Percentiles rank a stretch among this genome's conserved stretches.
These are phyloP conservation scores for Ophiocordyceps sinensis DNA, from an alignment of 2,329 filamentous ascomycete genomes.

Conservation along the genomic window DNA sequence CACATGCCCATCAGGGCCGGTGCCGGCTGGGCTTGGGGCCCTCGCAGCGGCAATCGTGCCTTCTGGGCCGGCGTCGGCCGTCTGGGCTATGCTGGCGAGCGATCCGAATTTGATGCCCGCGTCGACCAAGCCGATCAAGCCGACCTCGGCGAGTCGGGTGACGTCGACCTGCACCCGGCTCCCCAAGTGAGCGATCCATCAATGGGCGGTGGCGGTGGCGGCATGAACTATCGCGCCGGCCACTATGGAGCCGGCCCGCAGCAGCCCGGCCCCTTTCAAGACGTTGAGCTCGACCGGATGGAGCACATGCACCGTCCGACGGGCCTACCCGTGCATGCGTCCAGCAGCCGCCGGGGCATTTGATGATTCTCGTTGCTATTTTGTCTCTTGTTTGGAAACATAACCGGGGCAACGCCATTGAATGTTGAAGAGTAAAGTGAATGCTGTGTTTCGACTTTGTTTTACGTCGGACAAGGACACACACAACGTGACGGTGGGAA, in stretches of 20 bases:
- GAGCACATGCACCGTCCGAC: slow-evolving; percentile 1
- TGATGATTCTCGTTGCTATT: too few relatives aligned
- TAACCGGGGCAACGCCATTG: too few relatives aligned
- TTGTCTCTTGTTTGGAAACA: too few relatives aligned
- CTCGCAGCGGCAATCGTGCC: slow-evolving; percentile 55
- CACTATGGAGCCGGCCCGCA: slow-evolving; percentile 1
- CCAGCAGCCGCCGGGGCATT: neutral
- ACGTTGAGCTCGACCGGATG: slow-evolving; percentile 17
- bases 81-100: slow-evolving; percentile 37
- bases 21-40: slow-evolving; percentile 81
- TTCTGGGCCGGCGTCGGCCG: slow-evolving; percentile 65
- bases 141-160: slow-evolving; percentile 13
- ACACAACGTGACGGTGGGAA: too few relatives aligned
- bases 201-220: slow-evolving; percentile 1
- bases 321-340: neutral
- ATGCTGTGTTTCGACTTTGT: too few relatives aligned
- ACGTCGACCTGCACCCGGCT: slow-evolving; percentile 6
- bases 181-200: neutral
- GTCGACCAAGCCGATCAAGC: slow-evolving; percentile 8
- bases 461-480: too few relatives aligned
- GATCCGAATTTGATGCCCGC: slow-evolving; percentile 10
- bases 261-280: slow-evolving; percentile 10
- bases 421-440: too few relatives aligned
- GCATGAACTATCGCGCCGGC: slow-evolving; percentile 5
- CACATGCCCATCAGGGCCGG: slow-evolving; percentile 63